Base-by-base conservation (phyloP, 2,329 filamentous ascomycete species). In the Colletotrichum sp. region DNA sequence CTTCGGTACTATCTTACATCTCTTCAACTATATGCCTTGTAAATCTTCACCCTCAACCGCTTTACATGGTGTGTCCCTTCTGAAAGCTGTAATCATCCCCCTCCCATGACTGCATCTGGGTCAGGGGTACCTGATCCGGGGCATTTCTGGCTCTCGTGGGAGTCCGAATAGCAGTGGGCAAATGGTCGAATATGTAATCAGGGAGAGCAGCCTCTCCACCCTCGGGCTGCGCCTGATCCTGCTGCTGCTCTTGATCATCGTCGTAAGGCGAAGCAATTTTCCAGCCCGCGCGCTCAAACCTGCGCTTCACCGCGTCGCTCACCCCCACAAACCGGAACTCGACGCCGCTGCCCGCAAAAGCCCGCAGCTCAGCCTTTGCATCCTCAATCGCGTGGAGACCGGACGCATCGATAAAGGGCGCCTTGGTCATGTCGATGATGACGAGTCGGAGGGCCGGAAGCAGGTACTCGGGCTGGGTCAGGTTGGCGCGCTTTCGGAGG, bases 21-120 rank as follows among this genome's bases (percentile, higher is more conserved):
- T 1, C n/a, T 52, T 52, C 44, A 52, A 21, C 44, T 52, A 21
- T 21, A 0, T 8, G n/a, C n/a, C 18, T 49, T 7, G 10, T 21
- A 0, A 0, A n/a, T n/a, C 3, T 8, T 5, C n/a, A 13, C 6
- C n/a, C 0, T 1, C 6, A 2, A 0, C 6, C 44, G 6, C 39
- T 13, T 52, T 52, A 52, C 44, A 52, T 52, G 6, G 44, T 52
- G 44, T 52, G 44, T 2, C 44, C 44, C 44, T 52, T 52, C 44
- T 52, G 44, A 7, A 52, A 52, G 44, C 44, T 52, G n/a, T 8
- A 52, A 8, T 52, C 44, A 52, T 52, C 44, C 0, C 6, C 44
- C 3, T 52, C 44, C 44, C 44, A 52, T 8, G 44, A 52, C 44
- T 52, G 44, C 44, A 52, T 52, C 44, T 21, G 44, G 0, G 44